Percentiles rank a stretch among this genome's conserved stretches.
Evolutionary conservation across 768 basidiomycete genomes (phyloP).

Genomic region (Tremella fuciformis): DNA sequence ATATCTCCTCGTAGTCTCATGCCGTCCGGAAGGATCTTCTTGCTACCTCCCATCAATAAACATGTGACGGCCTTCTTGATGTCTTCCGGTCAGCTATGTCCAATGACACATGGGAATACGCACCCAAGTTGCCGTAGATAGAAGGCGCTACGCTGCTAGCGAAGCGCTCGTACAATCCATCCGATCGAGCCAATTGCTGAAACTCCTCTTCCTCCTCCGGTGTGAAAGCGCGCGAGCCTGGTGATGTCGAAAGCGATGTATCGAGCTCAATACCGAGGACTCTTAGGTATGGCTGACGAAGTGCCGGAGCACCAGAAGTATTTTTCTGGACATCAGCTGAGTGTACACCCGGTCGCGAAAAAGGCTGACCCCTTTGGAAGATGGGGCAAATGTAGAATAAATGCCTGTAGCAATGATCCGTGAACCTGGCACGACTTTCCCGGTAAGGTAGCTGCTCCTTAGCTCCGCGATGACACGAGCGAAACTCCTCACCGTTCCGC

Average conservation of each 20-base stretch:
- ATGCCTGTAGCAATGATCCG: slow-evolving; percentile 92
- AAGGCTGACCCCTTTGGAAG: slow-evolving; percentile 60
- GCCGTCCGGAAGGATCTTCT: slow-evolving; percentile 93
- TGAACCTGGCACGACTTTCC: slow-evolving; percentile 92
- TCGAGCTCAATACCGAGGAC: slow-evolving; percentile 88
- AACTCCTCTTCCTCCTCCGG: slow-evolving; percentile 98
- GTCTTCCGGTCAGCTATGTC: slow-evolving; percentile 57
- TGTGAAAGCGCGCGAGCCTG: slow-evolving; percentile 72
- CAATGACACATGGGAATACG: slow-evolving; percentile 20
- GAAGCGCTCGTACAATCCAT: slow-evolving; percentile 89
- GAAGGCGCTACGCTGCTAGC: slow-evolving; percentile 91
- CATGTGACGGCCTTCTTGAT: slow-evolving; percentile 98
- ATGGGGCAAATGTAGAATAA: slow-evolving; percentile 84
- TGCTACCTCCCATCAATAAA: slow-evolving; percentile 93
- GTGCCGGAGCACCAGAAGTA: slow-evolving; percentile 72
- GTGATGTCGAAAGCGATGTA: slow-evolving; percentile 67
- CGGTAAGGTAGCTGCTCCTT: slow-evolving; percentile 65
- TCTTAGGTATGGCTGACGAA: slow-evolving; percentile 91
- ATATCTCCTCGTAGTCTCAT: slow-evolving; percentile 97
- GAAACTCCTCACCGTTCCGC: slow-evolving; percentile 63
- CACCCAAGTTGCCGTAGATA: slow-evolving; percentile 92
- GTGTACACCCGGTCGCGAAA: no score
- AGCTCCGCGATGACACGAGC: background rate
- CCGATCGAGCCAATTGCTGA: slow-evolving; percentile 79
- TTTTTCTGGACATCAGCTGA: slow-evolving; percentile 40